Evolutionary conservation across 805 yeast species (phyloP).

Genomic region (Candida taoyuanica): DNA sequence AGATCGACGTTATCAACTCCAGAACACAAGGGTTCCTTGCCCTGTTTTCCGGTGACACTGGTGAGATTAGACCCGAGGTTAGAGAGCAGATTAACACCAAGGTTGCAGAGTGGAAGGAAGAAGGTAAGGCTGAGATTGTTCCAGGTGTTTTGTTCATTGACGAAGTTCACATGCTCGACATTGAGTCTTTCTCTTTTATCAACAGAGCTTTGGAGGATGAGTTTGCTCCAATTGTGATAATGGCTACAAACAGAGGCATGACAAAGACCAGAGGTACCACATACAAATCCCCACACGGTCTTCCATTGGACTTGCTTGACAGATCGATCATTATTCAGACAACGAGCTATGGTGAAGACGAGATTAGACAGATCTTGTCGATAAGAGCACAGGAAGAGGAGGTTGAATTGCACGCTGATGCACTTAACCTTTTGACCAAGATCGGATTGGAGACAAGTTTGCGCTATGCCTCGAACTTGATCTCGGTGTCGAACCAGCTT

Average conservation of each 20-base stretch:
- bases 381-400: conserved; percentile 95
- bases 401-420: conserved; percentile 76
- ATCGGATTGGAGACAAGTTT: conserved; percentile 87
- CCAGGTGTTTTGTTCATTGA: conserved; percentile 98
- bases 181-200: conserved; percentile 91
- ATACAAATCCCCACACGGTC: conserved; percentile 95
- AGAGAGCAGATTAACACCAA: conserved; percentile 95
- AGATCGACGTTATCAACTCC: conserved; percentile 95
- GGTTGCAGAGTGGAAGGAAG: conserved; percentile 98
- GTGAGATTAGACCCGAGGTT: conserved; percentile 93
- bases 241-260: conserved; percentile 97
- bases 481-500: conserved; percentile 84
- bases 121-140: conserved; percentile 95
- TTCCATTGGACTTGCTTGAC: conserved; percentile 91
- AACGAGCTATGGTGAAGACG: conserved; percentile 68
- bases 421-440: conserved; percentile 80
- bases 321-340: conserved; percentile 92
- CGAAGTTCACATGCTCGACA: conserved; percentile 97
- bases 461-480: conserved; percentile 88
- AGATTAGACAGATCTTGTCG: conserved; percentile 77
- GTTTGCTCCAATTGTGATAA: conserved; percentile 92
- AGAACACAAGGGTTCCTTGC: conserved; percentile 98
- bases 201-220: conserved; percentile 96
- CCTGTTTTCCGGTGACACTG: conserved; percentile 92
- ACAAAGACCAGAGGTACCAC: conserved; percentile 91